These are phyloP conservation scores for Quercus glauca DNA, from an alignment of 306 rosid genomes.

Conservation along the genomic window DNA sequence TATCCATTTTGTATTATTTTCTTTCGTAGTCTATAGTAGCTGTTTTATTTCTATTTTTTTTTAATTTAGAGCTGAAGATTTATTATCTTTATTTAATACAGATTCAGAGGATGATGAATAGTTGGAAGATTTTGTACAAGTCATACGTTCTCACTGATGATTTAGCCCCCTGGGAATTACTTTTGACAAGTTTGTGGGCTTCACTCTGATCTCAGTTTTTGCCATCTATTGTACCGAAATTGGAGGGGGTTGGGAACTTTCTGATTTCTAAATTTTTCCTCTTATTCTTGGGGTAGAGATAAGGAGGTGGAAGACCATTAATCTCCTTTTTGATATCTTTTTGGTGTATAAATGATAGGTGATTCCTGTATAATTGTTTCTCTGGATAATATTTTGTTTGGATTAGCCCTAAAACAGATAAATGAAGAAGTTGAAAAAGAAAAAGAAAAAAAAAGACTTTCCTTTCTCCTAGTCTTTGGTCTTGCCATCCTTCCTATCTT, in stretches of 20 bases:
- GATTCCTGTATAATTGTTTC: conserved; percentile 52
- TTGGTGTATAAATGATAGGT: conserved; percentile 61
- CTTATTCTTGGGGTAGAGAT: conserved; percentile 28
- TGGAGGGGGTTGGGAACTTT: conserved; percentile 34
- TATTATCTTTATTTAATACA: conserved; percentile 31
- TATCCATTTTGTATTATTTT: background rate
- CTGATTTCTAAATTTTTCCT: conserved; percentile 34
- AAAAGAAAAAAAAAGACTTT: background rate
- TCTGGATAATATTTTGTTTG: conserved; percentile 25
- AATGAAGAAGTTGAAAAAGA: conserved; percentile 23
- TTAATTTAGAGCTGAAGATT: conserved; percentile 14
- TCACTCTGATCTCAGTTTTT: conserved; percentile 30
- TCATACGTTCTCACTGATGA: conserved; percentile 27
- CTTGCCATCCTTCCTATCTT: background rate
- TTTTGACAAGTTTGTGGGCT: conserved; percentile 38
- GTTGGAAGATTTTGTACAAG: conserved; percentile 36
- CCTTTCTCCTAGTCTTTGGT: background rate
- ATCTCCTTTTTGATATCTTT: conserved; percentile 30
- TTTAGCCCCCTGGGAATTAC: conserved; percentile 38
- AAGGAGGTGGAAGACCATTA: conserved; percentile 30
- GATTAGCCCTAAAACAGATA: conserved; percentile 24
- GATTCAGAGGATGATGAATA: conserved; percentile 94
- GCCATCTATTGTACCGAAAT: conserved; percentile 21
- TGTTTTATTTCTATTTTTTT: background rate
- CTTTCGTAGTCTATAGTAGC: background rate